phyloP scores from a whole-genome alignment of 805 yeast species.

The Scheffersomyces stipitis region DNA sequence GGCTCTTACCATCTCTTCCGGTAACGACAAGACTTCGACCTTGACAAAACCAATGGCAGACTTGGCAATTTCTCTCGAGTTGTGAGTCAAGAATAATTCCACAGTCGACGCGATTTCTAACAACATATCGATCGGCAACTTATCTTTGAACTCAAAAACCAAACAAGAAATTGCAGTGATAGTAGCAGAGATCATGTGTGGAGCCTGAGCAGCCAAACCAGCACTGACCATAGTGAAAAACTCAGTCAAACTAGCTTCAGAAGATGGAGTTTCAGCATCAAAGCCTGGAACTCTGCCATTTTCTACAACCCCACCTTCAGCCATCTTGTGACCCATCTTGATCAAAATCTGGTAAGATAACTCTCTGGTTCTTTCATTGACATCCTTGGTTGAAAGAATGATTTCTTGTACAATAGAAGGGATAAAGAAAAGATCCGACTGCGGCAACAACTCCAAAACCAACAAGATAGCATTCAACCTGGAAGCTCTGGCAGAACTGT shows the following conservation, averaged over 20 bases:
- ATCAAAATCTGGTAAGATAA: slow-evolving; percentile 73
- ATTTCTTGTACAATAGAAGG: slow-evolving; percentile 85
- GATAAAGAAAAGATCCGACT: slow-evolving; percentile 66
- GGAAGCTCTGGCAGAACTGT: slow-evolving; percentile 76
- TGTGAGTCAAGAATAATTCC: slow-evolving; percentile 85
- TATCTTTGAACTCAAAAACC: slow-evolving; percentile 78
- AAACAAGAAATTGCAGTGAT: slow-evolving; percentile 87
- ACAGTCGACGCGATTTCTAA: slow-evolving; percentile 82
- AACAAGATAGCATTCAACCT: slow-evolving; percentile 68
- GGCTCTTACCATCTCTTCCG: slow-evolving; percentile 69
- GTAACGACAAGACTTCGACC: slow-evolving; percentile 79
- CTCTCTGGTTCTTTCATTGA: slow-evolving; percentile 87
- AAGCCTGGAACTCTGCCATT: slow-evolving; percentile 68
- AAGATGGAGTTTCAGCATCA: slow-evolving; percentile 59
- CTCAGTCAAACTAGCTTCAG: slow-evolving; percentile 71
- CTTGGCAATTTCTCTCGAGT: slow-evolving; percentile 90
- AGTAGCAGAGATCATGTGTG: slow-evolving; percentile 94
- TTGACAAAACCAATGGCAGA: slow-evolving; percentile 93
- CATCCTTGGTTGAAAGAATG: slow-evolving; percentile 86
- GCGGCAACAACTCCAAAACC: slow-evolving; percentile 63
- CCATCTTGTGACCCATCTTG: slow-evolving; percentile 78
- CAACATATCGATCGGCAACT: slow-evolving; percentile 57
- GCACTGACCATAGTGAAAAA: slow-evolving; percentile 93
- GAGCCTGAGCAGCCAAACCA: slow-evolving; percentile 90
- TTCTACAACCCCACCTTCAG: slow-evolving; percentile 62